A percentile compares a stretch with the other conserved stretches of the same genome.
Evolutionary conservation across 352 stramenopile genomes (phyloP).

Genomic region (Pythium coloratum): DNA sequence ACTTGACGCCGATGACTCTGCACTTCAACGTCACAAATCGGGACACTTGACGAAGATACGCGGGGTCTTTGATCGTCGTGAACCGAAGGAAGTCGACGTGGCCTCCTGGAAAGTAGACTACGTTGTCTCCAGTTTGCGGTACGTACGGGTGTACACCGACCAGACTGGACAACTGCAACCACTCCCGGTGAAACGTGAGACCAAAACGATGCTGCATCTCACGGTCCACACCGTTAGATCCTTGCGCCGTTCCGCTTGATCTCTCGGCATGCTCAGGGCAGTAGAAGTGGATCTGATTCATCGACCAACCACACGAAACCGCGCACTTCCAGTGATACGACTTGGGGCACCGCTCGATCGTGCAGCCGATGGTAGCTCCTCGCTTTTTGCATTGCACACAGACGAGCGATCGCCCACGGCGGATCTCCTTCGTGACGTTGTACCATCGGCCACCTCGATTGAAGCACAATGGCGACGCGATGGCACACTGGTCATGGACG

Average conservation of each 20-base stretch:
- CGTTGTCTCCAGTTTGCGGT: constrained; percentile 77
- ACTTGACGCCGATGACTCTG: constrained; percentile 71
- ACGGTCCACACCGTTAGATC: constrained; percentile 2
- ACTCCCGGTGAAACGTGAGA: constrained; percentile 73
- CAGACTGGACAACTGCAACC: constrained; percentile 63
- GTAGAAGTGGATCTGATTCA: constrained; percentile 84
- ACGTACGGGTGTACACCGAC: constrained; percentile 66
- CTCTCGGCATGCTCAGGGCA: constrained; percentile 57
- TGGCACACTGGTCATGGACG: constrained; percentile 85
- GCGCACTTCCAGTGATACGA: constrained; percentile 88
- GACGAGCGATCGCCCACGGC: constrained; percentile 60
- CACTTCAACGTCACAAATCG: constrained; percentile 76
- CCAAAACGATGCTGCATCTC: constrained; percentile 50
- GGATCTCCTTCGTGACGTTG: constrained; percentile 83
- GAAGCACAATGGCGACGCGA: constrained; percentile 83
- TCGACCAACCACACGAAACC: constrained; percentile 61
- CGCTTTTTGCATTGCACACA: constrained; percentile 73
- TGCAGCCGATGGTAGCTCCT: constrained; percentile 80
- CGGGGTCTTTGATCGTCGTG: constrained; percentile 39
- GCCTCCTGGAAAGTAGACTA: constrained; percentile 81
- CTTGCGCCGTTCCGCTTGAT: constrained; percentile 2
- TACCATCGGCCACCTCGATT: constrained; percentile 79
- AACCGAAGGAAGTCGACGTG: constrained; percentile 49
- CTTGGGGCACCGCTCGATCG: constrained; percentile 51
- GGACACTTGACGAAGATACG: constrained; percentile 53